Percentiles rank a stretch among this genome's conserved stretches.
Evolutionary conservation across 306 rosid species (phyloP).

Genomic region (Canavalia gladiata): DNA sequence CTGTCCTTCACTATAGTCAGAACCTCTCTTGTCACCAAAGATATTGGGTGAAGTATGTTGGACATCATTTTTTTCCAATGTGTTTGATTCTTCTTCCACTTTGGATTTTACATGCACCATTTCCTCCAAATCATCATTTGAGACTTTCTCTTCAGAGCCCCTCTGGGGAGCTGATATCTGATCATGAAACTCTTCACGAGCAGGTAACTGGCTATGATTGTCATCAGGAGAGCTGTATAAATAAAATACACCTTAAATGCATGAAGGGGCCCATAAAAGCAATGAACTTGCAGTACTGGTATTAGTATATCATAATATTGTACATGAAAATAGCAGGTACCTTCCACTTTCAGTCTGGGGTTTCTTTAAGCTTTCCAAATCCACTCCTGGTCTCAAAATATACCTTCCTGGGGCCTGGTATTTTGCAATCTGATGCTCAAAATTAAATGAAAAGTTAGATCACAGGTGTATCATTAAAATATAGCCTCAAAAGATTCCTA

Average conservation of each 20-base stretch:
- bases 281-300: slow-evolving; percentile 11
- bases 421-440: slow-evolving; percentile 80
- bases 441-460: slow-evolving; percentile 55
- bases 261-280: slow-evolving; percentile 34
- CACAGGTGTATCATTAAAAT: slow-evolving; percentile 42
- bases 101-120: slow-evolving; percentile 53
- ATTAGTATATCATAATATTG: slow-evolving; percentile 21
- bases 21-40: slow-evolving; percentile 67
- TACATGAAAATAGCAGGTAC: slow-evolving; percentile 57
- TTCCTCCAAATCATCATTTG: slow-evolving; percentile 62
- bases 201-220: slow-evolving; percentile 62
- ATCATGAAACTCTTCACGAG: slow-evolving; percentile 65
- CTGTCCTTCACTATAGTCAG: slow-evolving; percentile 75
- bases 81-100: slow-evolving; percentile 65
- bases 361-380: slow-evolving; percentile 72
- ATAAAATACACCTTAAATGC: slow-evolving; percentile 36
- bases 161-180: slow-evolving; percentile 63
- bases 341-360: slow-evolving; percentile 80
- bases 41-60: slow-evolving; percentile 72
- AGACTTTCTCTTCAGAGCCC: slow-evolving; percentile 63
- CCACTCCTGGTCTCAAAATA: slow-evolving; percentile 71
- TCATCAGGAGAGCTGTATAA: slow-evolving; percentile 83
- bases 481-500: slow-evolving; percentile 44
- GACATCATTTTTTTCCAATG: slow-evolving; percentile 57
- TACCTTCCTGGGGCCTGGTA: slow-evolving; percentile 85